Base-by-base conservation (phyloP, 805 yeast species). In the Zygosaccharomyces rouxii region DNA sequence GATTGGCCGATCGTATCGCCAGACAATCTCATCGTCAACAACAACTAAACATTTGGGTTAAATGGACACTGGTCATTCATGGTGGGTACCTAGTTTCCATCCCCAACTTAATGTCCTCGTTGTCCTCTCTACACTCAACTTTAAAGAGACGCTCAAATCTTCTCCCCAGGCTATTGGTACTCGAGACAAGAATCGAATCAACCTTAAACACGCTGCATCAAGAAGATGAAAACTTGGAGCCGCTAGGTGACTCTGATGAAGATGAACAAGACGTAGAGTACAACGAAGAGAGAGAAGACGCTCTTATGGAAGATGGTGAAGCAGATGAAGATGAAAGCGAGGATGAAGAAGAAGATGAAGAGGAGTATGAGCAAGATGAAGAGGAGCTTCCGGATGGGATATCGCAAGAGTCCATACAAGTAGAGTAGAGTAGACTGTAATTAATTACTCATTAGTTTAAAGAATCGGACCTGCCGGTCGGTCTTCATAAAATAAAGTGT, bases 131-230 rank as follows among this genome's bases (percentile, higher is more conserved):
- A 51, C 85, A 84, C 60, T 71, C 82, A 5, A 81, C 86, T 3
- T 71, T 94, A 35, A 70, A 75, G 14, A 78, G 80, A 50, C 84
- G 89, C 28, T 78, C 89, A 44, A 75, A 78, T 45, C 73, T 86
- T 21, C 71, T 94, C 53, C 85, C 89, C 11, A 80, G 84, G 53
- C 73, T 94, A 48, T 69, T 89, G 46, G 82, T 92, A 1, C 71
- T 94, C 40, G 95, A 89, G 62, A 96, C 97, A 7, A 79, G 92
- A 51, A 71, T 94, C 38, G 84, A 84, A 54, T 89, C 44, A 75
- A 78, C 64, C 70, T 84, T 23, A 89, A 87, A 69, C 74, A 85
- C 38, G 77, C 77, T 57, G 66, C 50, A 73, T 77, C 56, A 64
- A 14, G 79, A 76, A 55, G 53, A 71, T 55, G 55, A 64, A 13